These are phyloP conservation scores for Actinidia arguta DNA, from an alignment of 179 eudicot species.

Conservation along the genomic window DNA sequence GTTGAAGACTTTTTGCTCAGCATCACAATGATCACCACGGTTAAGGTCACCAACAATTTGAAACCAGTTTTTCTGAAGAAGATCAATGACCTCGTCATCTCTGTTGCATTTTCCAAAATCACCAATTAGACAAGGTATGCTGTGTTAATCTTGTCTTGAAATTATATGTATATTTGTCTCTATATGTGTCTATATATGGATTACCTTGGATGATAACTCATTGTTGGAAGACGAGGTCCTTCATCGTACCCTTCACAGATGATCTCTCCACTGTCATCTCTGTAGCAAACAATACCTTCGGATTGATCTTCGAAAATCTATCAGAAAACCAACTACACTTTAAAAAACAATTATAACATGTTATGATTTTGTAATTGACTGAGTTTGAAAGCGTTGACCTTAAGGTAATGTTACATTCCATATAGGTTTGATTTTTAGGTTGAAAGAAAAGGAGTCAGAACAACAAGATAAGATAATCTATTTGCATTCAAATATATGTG, in stretches of 20 bases:
- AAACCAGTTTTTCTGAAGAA: slow-evolving; percentile 59
- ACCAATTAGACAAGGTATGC: not conserved
- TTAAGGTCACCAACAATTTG: slow-evolving; percentile 31
- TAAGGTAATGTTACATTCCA: no score
- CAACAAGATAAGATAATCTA: no score
- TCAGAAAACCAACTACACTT: slow-evolving; percentile 6
- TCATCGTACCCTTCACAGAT: slow-evolving; percentile 92
- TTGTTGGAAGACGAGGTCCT: slow-evolving; percentile 78
- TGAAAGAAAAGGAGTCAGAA: not conserved
- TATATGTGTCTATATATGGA: not conserved
- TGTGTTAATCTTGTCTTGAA: not conserved
- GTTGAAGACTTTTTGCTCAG: slow-evolving; percentile 31
- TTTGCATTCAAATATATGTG: no score
- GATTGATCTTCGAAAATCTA: slow-evolving; percentile 87
- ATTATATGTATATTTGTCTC: no score
- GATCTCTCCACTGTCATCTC: slow-evolving; percentile 81
- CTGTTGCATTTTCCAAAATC: slow-evolving; percentile 20
- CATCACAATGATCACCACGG: not conserved
- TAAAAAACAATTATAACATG: not conserved
- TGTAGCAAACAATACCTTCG: slow-evolving; percentile 75
- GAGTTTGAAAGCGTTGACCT: no score
- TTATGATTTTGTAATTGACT: not conserved
- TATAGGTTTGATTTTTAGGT: no score
- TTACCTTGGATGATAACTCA: slow-evolving; percentile 45
- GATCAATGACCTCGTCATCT: slow-evolving; percentile 42